Base-by-base conservation (phyloP, 164 flowering plant genomes). In the Annona squamosa region DNA sequence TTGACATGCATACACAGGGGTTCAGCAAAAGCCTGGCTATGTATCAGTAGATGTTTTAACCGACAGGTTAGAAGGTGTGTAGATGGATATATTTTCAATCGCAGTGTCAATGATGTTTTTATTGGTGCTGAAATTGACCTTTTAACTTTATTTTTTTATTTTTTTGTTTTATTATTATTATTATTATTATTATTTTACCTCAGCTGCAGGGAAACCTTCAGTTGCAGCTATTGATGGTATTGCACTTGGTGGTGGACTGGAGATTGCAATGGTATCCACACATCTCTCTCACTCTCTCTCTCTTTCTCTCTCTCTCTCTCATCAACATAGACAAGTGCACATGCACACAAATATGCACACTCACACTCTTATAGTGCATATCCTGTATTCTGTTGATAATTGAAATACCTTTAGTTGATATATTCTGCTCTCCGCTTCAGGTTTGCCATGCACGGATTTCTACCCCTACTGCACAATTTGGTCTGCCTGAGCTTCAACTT, bases 191-290 rank as follows among this genome's bases (percentile, higher is more conserved):
- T n/a, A n/a, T 48, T 48, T 7, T 48, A 4, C 9, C 52, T 48
- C 52, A 4, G 52, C 85, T 83, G 87, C 92, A 47, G 86, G 80
- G 71, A 94, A 94, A 80, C 97, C 98, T 72, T 76, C 90, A 4
- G 97, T 94, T 68, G 97, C 98, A 76, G 98, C 97, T 26, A 88
- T 92, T 79, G 97, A 92, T 72, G 98, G 98, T 47, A 85, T 86
- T 83, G 96, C 97, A 72, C 78, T 94, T 4, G 98, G 98, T 77
- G 98, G 98, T 72, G 97, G 94, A 70, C 76, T 94, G 62, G 98
- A 94, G 82, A 70, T 90, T 80, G 97, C 97, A 64, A 89, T 94
- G 93, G 98, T 94, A 87, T 65, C 84, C 68, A 10, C 61, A 19
- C n/a, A 1, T 48, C 52, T 48, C 52, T 47, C 52, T 47, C 52